Conservation (phyloP, 2,329 filamentous ascomycete species). For the Rosellinia necatrix region DNA sequence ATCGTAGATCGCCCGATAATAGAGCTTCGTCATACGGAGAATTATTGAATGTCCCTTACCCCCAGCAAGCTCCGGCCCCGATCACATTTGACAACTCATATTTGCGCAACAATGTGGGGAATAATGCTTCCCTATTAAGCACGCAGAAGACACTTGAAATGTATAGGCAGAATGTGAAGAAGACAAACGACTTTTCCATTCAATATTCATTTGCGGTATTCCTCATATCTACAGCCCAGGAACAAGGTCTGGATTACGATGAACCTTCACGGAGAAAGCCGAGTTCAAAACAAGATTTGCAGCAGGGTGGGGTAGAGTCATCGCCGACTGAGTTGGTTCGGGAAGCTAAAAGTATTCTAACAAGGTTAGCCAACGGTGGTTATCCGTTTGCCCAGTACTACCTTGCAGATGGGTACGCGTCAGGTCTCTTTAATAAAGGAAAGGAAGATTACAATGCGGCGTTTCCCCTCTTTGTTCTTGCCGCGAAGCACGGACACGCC, state of each 20-base stretch:
- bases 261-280: slow-evolving; percentile 52
- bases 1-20: slow-evolving; percentile 60
- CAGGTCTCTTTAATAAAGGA: slow-evolving; percentile 92
- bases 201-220: slow-evolving; percentile 98
- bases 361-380: slow-evolving; percentile 81
- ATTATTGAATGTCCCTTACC: slow-evolving; percentile 72
- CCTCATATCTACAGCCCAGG: slow-evolving; percentile 85
- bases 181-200: slow-evolving; percentile 86
- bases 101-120: slow-evolving; percentile 78
- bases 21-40: slow-evolving; percentile 61
- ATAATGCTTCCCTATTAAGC: slow-evolving; percentile 87
- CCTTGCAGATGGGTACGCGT: slow-evolving; percentile 90
- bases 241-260: slow-evolving; percentile 65
- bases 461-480: slow-evolving; percentile 89
- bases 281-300: slow-evolving; percentile 48
- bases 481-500: slow-evolving; percentile 95
- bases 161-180: slow-evolving; percentile 97
- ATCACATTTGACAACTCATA: slow-evolving; percentile 79
- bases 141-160: slow-evolving; percentile 95
- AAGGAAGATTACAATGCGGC: slow-evolving; percentile 90
- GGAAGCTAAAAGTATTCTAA: slow-evolving; percentile 88
- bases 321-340: slow-evolving; percentile 73
- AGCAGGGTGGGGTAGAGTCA: slow-evolving; percentile 43
- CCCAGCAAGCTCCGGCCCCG: slow-evolving; percentile 72
- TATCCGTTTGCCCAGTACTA: slow-evolving; percentile 99